Base-by-base conservation (phyloP, 768 basidiomycete genomes). In the Pulveroboletus sp. region DNA sequence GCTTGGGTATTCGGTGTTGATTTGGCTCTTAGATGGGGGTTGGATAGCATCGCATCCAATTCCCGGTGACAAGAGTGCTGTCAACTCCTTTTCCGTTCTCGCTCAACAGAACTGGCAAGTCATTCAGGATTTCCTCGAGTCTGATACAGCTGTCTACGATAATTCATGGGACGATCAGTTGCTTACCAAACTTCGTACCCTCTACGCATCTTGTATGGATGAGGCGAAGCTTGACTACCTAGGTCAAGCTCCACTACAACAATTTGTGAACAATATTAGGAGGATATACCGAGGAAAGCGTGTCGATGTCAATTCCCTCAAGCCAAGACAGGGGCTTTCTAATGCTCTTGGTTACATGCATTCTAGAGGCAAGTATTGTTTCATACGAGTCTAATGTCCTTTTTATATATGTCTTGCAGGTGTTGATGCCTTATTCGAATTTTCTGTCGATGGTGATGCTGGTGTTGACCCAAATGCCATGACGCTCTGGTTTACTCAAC, bases 391-490 rank as follows among this genome's bases (percentile, higher is more conserved):
- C 27, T 42, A 36, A 6, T 33, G 17, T 40, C 31, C 8, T 19
- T n/a, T 52, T 24, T 19, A 37, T 29, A 56, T 46, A 13, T 47
- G 1, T 39, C 19, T 37, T 29, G 34, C 53, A 94, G 93, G 84
- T 37, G 78, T 95, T 50, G 78, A 79, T 17, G 86, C 81, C 2
- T 67, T 97, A 12, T 90, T 97, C 59, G 72, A 76, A n/a, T 87
- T 93, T 56, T 74, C 72, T n/a, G 77, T 94, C 49, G 92, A 95
- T 50, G 94, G 94, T 25, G 94, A 97, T 64, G 79, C 82, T 20
- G 91, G 85, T 8, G 75, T 81, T 6, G 91, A 97, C 59, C 91
- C 94, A 0, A 90, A 94, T 59, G 72, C 76, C 42, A 92, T 95
- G 84, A 77, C 78, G 0, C 73, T 93, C 13, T 93, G 88, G 87